These are phyloP conservation scores for Herpotrichia juniperi DNA, from an alignment of 2,329 filamentous ascomycete species.

Conservation along the genomic window DNA sequence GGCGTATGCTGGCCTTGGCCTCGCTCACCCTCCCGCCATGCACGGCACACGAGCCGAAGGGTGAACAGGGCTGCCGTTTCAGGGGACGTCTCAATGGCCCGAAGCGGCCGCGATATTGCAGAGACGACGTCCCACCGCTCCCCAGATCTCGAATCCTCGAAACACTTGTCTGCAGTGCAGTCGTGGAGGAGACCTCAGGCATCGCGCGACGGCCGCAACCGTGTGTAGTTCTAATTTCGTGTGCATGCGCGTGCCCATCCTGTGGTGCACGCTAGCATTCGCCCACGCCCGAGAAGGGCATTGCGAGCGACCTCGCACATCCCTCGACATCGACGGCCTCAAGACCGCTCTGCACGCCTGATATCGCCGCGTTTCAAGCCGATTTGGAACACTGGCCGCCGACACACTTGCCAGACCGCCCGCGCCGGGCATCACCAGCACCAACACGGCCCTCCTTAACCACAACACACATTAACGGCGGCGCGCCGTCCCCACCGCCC, in stretches of 20 bases:
- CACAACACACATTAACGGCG: neutral
- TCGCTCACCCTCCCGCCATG: constrained; percentile 9
- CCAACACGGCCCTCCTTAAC: neutral
- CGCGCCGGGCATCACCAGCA: neutral
- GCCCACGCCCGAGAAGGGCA: too few relatives aligned
- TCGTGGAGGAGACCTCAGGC: too few relatives aligned
- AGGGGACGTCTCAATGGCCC: constrained; percentile 29
- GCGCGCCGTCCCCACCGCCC: neutral
- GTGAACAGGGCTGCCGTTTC: constrained; percentile 25
- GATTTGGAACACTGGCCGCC: constrained; percentile 12
- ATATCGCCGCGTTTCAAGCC: constrained; percentile 17
- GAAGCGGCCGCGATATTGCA: constrained; percentile 19
- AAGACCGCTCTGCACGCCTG: too few relatives aligned
- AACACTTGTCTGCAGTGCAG: constrained; percentile 3
- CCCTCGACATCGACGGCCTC: too few relatives aligned
- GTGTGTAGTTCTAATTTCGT: too few relatives aligned
- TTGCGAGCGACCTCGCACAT: too few relatives aligned
- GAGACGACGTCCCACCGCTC: neutral
- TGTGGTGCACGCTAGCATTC: too few relatives aligned
- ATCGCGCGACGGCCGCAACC: too few relatives aligned
- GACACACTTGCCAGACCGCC: neutral
- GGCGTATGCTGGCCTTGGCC: neutral
- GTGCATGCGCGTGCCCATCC: too few relatives aligned
- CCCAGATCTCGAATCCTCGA: neutral
- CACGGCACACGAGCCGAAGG: constrained; percentile 3